Evolutionary conservation across 2,329 filamentous ascomycete genomes (phyloP), one percentile per base, ranked within the genome.

Genomic region (Talaromyces atroroseus): DNA sequence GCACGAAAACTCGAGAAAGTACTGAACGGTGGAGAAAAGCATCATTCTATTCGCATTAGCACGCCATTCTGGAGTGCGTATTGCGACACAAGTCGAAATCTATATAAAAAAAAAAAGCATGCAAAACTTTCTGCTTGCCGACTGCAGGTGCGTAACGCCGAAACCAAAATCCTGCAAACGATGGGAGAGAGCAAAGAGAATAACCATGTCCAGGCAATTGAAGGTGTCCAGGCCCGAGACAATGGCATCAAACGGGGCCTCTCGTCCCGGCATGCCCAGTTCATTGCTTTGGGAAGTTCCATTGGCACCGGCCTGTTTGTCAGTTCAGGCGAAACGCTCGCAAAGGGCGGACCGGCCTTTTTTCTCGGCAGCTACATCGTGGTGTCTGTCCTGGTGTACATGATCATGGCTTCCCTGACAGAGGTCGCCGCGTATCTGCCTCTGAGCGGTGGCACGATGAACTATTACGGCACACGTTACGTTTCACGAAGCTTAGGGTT

Each of bases 211-310:
- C 34, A 38, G 11, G 10, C 34, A 38, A 38, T 38, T n/a, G 34
- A 38, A n/a, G 34, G 16, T 11, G 34, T 38, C 16, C 5, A 38
- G 34, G 11, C 34, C 34, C 34, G 16, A 38, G 34, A 38, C 11
- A 38, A 38, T 38, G 34, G 20, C 44, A 47, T 23, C 24, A 23
- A 47, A 23, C 44, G 20, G 12, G 44, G 20, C n/a, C 44, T 47
- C 20, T 26, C 44, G 14, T 38, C 34, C 4, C 34, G 34, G 10
- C 80, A 83, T 65, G 80, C 82, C 52, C 79, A 82, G 58, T 81
- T 82, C 67, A 82, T 83, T 56, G 81, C 81, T 20, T 73, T 84
- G 18, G 80, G 80, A 55, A 80, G 81, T 57, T 81, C 80, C 6
- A 83, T 84, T 58, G 76, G 78, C 48, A 81, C 79, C 4, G 80